Conservation (phyloP, 306 rosid species). For the Pyrus betulifolia region DNA sequence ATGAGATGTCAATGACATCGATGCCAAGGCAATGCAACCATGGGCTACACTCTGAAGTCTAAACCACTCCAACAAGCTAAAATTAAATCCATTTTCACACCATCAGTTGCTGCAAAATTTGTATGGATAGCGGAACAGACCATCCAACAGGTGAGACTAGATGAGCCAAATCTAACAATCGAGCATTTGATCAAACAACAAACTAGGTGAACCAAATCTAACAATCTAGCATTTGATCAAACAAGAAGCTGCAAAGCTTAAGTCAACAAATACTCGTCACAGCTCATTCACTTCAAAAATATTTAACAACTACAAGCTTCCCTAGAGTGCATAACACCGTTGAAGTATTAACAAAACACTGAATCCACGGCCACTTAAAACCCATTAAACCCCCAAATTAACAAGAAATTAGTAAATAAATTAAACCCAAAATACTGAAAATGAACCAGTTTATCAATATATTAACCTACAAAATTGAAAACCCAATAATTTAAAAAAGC, state of each 20-base stretch:
- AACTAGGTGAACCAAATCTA: background rate
- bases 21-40: background rate
- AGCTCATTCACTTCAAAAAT: background rate
- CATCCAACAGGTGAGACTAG: background rate
- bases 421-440: conserved; percentile 23
- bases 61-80: background rate
- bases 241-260: background rate
- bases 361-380: conserved; percentile 5
- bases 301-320: background rate
- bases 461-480: background rate
- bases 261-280: background rate
- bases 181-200: background rate
- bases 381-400: conserved; percentile 12
- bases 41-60: background rate
- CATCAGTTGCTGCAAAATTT: background rate
- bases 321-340: background rate
- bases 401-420: background rate
- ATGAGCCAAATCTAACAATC: background rate
- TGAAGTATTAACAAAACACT: background rate
- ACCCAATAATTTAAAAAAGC: background rate
- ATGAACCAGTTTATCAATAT: conserved; percentile 4
- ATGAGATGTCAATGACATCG: background rate
- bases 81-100: background rate
- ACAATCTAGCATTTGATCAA: background rate
- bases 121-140: background rate